Evolutionary conservation across 331 rosid species (phyloP).

Genomic region (Acacia concinna): DNA sequence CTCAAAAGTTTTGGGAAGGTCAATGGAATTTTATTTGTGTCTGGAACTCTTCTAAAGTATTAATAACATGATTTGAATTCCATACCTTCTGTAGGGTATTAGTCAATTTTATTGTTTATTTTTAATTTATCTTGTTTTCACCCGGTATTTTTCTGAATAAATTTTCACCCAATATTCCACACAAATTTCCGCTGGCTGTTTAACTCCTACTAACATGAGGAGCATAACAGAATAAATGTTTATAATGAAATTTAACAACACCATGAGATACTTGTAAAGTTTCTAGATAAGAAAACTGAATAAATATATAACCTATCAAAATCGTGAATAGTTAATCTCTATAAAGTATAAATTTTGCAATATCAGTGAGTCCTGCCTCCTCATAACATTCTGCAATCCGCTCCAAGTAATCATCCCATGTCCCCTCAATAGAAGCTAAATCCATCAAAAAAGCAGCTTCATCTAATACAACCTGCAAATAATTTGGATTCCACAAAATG

Average conservation of each 20-base stretch:
- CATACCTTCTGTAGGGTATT: not conserved
- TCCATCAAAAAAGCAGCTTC: constrained; percentile 93
- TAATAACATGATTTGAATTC: not conserved
- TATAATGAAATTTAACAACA: not conserved
- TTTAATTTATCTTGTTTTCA: not conserved
- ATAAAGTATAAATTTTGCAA: constrained; percentile 68
- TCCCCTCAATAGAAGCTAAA: constrained; percentile 85
- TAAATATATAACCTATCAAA: not conserved
- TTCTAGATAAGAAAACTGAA: not conserved
- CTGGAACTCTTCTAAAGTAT: not conserved
- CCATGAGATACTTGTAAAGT: not conserved
- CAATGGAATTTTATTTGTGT: not conserved
- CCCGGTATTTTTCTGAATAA: not conserved
- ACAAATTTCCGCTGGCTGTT: not conserved
- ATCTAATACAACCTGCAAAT: constrained; percentile 75
- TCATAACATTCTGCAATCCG: constrained; percentile 70
- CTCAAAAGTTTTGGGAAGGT: not conserved
- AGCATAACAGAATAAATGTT: not conserved
- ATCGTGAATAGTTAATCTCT: constrained; percentile 42
- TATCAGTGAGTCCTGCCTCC: constrained; percentile 70
- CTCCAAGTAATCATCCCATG: constrained; percentile 71
- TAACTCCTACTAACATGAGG: not conserved
- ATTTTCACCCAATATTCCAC: not conserved
- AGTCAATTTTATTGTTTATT: not conserved
- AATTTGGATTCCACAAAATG: constrained; percentile 12